Evolutionary conservation across 164 flowering plant genomes (phyloP), one percentile per base, ranked within the genome.

Genomic region (Vitis rupestris): DNA sequence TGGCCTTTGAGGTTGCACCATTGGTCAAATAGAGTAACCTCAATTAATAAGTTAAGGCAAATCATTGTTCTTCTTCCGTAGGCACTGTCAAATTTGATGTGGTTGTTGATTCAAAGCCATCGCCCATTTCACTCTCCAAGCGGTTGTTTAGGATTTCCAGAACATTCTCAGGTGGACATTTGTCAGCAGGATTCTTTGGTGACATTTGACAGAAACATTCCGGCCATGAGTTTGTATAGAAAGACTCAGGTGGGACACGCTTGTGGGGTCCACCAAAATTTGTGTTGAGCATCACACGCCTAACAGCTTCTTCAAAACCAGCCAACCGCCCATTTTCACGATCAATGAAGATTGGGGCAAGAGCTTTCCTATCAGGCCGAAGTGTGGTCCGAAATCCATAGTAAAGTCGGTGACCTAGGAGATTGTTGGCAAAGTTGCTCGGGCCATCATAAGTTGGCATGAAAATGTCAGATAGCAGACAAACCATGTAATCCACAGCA

Each of bases 401-500:
- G 75, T 95, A 95, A 14, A 91, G 88, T 31, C 99, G 92, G 73
- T 95, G 99, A 13, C 99, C 99, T 67, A 95, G 83, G 70, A 95
- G 91, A 75, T 95, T 95, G 83, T 95, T 94, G 66, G 99, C 99
- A 63, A 95, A 95, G 83, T 95, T 93, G 88, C 99, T 95, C 11
- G 99, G 99, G 61, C 99, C 99, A 76, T 95, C 99, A 78, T 95
- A 95, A 47, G 99, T 95, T 44, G 99, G 97, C 97, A 95, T 86
- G 75, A 95, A 95, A 64, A 95, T 88, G 79, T 95, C 97, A 1
- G 99, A 83, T 9, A 95, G 91, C 23, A 95, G 97, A 73, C 99
- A 95, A 61, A 95, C 99, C 99, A 91, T 95, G 84, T 93, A 95
- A 80, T 95, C 99, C 52, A 95, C 98, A 67, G 99, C 99, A 50